Conservation (phyloP, 2,329 filamentous ascomycete genomes). For the Paecilomyces niveus region DNA sequence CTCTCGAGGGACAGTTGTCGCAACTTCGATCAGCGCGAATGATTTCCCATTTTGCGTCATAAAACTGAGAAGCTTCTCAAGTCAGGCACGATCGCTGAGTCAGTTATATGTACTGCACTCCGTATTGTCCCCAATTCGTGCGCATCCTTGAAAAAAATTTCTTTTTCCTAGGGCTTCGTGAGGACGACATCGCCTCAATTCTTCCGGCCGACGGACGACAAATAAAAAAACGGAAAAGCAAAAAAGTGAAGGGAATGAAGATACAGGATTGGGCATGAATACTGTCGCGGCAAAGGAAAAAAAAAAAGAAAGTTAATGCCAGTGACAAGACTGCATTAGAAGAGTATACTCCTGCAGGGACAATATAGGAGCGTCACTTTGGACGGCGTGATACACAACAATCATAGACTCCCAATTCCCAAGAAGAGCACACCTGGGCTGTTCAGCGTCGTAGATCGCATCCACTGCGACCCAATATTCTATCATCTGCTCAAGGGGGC, state of each 20-base stretch:
- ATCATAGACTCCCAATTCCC: neutral
- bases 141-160: too few species aligned
- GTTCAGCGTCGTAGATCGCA: neutral
- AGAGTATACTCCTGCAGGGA: neutral
- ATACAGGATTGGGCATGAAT: neutral
- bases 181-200: neutral
- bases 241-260: neutral
- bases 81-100: too few species aligned
- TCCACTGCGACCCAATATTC: neutral
- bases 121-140: too few species aligned
- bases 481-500: neutral
- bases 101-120: too few species aligned
- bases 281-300: neutral
- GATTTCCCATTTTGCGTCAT: too few species aligned
- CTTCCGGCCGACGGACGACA: neutral
- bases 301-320: neutral
- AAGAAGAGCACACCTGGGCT: neutral
- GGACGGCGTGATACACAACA: neutral
- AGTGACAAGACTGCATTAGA: neutral
- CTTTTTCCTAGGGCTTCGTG: neutral
- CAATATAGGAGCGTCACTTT: neutral
- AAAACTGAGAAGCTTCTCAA: too few species aligned
- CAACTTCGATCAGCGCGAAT: too few species aligned
- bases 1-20: neutral
- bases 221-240: neutral